These are phyloP conservation scores for Anthracocystis panici-leucophaei DNA, from an alignment of 1,284 basidiomycete genomes.

Conservation along the genomic window DNA sequence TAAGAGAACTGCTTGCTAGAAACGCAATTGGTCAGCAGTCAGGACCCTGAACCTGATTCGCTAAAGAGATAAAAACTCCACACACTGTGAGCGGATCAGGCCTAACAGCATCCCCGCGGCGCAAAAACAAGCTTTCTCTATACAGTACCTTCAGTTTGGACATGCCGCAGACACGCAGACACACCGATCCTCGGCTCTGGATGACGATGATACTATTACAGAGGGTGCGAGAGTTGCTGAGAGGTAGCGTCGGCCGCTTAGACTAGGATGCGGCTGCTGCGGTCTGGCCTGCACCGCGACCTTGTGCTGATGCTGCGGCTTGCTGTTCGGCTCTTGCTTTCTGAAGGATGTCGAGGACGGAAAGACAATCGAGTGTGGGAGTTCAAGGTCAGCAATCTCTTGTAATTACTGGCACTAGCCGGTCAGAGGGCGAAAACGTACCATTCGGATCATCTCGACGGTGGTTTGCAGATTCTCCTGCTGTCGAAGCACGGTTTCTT, in stretches of 20 bases:
- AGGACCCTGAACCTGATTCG: constrained; percentile 22
- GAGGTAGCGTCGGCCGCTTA: background rate
- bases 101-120: constrained; percentile 8
- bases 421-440: constrained; percentile 30
- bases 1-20: background rate
- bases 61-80: constrained; percentile 16
- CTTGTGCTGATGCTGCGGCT: constrained; percentile 18
- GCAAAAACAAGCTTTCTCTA: background rate
- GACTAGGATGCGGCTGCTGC: constrained; percentile 17
- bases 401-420: background rate
- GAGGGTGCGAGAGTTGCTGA: background rate
- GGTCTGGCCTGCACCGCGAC: constrained; percentile 16
- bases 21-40: constrained; percentile 31
- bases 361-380: background rate
- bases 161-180: background rate
- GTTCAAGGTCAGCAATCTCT: background rate
- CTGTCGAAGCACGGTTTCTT: constrained; percentile 66
- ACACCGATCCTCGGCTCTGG: background rate
- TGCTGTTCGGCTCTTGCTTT: constrained; percentile 49
- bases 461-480: constrained; percentile 67
- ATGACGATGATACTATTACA: constrained; percentile 8
- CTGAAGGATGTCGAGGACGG: constrained; percentile 8
- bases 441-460: constrained; percentile 62
- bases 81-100: constrained; percentile 7
- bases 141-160: background rate